These are phyloP conservation scores for Lactarius hengduanensis DNA, from an alignment of 768 basidiomycete species.

Conservation along the genomic window DNA sequence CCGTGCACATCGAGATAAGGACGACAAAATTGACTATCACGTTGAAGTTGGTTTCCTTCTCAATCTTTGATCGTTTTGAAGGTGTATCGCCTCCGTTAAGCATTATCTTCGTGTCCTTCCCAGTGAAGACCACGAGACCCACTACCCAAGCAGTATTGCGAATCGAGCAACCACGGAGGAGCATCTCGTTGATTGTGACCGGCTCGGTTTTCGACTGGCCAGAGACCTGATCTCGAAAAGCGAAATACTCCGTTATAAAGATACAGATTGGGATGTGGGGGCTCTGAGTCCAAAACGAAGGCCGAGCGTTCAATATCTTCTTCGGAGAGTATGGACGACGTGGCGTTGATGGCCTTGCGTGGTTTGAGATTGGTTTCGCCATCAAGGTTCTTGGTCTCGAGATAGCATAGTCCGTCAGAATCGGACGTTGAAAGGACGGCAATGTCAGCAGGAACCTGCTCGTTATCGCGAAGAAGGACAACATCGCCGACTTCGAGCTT, in stretches of 20 bases:
- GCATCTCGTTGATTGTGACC: constrained; percentile 87
- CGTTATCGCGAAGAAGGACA: constrained; percentile 86
- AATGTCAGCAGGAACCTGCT: constrained; percentile 96
- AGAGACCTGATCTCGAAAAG: constrained; percentile 55
- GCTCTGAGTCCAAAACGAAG: constrained; percentile 90
- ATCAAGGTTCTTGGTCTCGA: constrained; percentile 98
- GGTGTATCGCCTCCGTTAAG: constrained; percentile 91
- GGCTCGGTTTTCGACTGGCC: constrained; percentile 60
- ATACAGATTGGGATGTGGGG: constrained; percentile 92
- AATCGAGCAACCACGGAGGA: constrained; percentile 87
- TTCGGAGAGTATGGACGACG: constrained; percentile 72
- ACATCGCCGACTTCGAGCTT: constrained; percentile 98
- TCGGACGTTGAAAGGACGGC: constrained; percentile 91
- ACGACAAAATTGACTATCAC: constrained; percentile 91
- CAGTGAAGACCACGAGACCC: constrained; percentile 92
- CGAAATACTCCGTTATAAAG: constrained; percentile 82
- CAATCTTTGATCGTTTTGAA: constrained; percentile 96
- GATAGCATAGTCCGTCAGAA: constrained; percentile 86
- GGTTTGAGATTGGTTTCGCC: constrained; percentile 97
- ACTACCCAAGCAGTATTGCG: constrained; percentile 93
- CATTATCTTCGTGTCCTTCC: constrained; percentile 90
- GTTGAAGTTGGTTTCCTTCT: constrained; percentile 98
- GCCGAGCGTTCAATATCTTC: constrained; percentile 86
- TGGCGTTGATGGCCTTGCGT: constrained; percentile 72
- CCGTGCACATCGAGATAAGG: constrained; percentile 70